Conservation (phyloP, 345 rosid species). For the Arabis alpina region DNA sequence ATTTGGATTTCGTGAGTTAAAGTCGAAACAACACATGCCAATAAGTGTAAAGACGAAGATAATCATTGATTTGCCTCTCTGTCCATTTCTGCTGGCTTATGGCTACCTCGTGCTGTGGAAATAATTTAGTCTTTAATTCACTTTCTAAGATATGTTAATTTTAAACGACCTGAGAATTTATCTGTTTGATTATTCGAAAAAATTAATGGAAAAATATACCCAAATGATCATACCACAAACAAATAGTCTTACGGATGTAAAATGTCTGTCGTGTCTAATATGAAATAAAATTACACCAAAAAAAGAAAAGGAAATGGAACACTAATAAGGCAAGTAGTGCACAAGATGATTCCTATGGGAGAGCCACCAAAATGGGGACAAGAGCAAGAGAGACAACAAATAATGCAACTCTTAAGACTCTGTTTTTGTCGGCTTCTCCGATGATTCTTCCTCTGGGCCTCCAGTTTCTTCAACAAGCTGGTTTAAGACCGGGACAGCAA, state of each 20-base stretch:
- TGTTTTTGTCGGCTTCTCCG: constrained; percentile 46
- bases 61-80: constrained; percentile 31
- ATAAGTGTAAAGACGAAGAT: constrained; percentile 14
- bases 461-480: constrained; percentile 65
- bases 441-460: constrained; percentile 45
- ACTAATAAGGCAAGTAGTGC: constrained; percentile 20
- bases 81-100: background rate
- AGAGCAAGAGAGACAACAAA: constrained; percentile 7
- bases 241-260: background rate
- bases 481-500: constrained; percentile 13
- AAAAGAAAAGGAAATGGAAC: background rate
- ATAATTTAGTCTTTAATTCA: constrained; percentile 12
- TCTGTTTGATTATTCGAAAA: too few species aligned
- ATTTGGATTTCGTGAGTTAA: background rate
- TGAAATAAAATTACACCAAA: constrained; percentile 18
- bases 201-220: background rate
- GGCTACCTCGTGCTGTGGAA: constrained; percentile 36
- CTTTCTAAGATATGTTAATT: too few species aligned
- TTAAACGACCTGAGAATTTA: background rate
- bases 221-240: constrained; percentile 1
- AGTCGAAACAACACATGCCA: constrained; percentile 22
- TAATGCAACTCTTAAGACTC: constrained; percentile 26
- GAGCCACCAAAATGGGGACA: constrained; percentile 13
- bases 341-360: constrained; percentile 20
- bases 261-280: background rate